Base-by-base conservation (phyloP, 495 filamentous ascomycete genomes). In the Lepraria neglecta region DNA sequence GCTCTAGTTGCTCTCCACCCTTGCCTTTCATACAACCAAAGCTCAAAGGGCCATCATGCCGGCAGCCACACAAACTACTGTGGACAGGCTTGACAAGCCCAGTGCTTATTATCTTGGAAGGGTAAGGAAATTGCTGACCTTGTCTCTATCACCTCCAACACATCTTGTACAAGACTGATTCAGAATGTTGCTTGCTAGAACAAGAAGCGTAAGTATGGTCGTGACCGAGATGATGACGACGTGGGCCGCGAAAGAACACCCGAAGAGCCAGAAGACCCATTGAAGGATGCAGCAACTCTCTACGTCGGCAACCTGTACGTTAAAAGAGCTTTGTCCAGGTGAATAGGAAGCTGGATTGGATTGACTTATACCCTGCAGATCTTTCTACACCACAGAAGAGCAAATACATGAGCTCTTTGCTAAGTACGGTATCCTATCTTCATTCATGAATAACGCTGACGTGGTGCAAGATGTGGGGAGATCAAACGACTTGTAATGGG, bases 311-410 rank as follows among this genome's bases (percentile, higher is more conserved):
- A 98, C 72, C 79, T 98, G 90, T 95, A 80, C 65, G 90, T 76
- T 38, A 19, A 42, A 46, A 17, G n/a, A 31, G 30, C 44, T 62
- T 58, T 43, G 28, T 28, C 38, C 47, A 4, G 6, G 0, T 42
- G 24, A 24, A 55, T 6, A 6, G 38, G n/a, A 35, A 14, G 38
- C 6, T 54, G 35, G 35, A 38, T 30, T 27, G 54, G 19, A 30
- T 24, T 48, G 52, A 67, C 76, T 82, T 53, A 82, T 65, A 21
- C 44, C 19, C 28, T 19, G 10, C 63, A 97, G 92, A 62, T 98
- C 94, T n/a, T 98, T 98, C 76, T 98, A 96, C 79, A 98, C 94
- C 12, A 98, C 94, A 48, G 94, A 98, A 72, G 94, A 98, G 76
- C 94, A 98, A 71, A 96, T 98, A 59, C 92, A 97, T 70, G 95